Evolutionary conservation across 345 rosid species (phyloP).

Genomic region (Murraya paniculata): DNA sequence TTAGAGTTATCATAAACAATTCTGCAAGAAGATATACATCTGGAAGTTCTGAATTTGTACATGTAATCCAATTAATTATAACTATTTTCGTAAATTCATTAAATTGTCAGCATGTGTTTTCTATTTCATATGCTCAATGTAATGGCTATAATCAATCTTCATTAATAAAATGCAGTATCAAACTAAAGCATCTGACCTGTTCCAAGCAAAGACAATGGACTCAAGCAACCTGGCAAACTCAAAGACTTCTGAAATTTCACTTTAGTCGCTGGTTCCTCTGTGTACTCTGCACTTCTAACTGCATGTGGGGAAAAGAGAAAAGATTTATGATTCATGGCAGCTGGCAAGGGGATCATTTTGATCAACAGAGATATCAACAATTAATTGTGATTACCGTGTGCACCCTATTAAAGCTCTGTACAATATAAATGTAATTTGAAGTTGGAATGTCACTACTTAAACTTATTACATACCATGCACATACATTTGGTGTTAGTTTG

Average conservation of each 20-base stretch:
- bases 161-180: not conserved
- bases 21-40: not conserved
- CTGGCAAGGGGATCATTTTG: not conserved
- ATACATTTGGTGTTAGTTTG: not conserved
- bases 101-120: not conserved
- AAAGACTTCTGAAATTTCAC: constrained; percentile 65
- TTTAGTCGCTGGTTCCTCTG: constrained; percentile 61
- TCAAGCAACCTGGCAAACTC: constrained; percentile 64
- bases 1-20: not conserved
- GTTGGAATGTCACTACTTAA: not conserved
- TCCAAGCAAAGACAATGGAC: constrained; percentile 61
- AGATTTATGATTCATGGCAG: not conserved
- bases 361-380: not conserved
- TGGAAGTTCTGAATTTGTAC: not conserved
- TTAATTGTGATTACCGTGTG: not conserved
- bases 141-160: not conserved
- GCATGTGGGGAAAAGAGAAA: constrained; percentile 23
- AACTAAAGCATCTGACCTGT: constrained; percentile 48
- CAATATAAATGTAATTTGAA: not conserved
- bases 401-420: not conserved
- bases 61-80: not conserved
- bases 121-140: not conserved
- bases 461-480: not conserved
- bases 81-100: not conserved
- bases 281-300: constrained; percentile 54